Percentiles rank a stretch among this genome's conserved stretches.
phyloP scores from a whole-genome alignment of 176 grass and related monocot genomes.

The Neostapfia colusana region DNA sequence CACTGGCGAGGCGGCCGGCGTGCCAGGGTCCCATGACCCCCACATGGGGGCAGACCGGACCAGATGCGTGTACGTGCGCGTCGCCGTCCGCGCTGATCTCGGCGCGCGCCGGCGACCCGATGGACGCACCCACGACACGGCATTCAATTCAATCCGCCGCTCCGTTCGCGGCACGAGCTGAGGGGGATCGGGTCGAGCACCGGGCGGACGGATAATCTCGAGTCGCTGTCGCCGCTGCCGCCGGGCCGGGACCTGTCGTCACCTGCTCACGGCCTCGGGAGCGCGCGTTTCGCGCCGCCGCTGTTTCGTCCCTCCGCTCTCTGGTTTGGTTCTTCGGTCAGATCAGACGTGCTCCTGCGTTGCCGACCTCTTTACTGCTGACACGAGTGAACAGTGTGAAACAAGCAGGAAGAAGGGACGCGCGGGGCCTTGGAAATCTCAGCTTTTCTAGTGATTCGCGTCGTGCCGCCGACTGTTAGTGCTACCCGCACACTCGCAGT shows the following conservation, averaged over 20 bases:
- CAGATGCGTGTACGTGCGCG: no score
- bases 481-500: background rate
- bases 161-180: slow-evolving; percentile 14
- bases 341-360: background rate
- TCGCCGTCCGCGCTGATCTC: no score
- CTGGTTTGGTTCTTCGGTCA: background rate
- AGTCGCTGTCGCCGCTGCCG: slow-evolving; percentile 14
- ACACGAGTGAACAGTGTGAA: background rate
- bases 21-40: no score
- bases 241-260: background rate
- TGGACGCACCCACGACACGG: no score
- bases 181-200: background rate
- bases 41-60: no score
- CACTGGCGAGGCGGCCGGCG: no score
- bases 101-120: no score
- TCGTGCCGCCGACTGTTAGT: background rate
- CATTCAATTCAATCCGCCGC: slow-evolving; percentile 18
- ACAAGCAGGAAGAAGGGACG: background rate
- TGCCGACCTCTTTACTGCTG: background rate
- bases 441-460: background rate
- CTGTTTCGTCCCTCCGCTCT: background rate
- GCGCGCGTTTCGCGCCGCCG: background rate
- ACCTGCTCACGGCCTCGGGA: background rate
- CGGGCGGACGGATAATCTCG: background rate
- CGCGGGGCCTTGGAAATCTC: background rate